These are phyloP conservation scores for Penicillium palitans DNA, from an alignment of 2,329 filamentous ascomycete genomes.

Conservation along the genomic window DNA sequence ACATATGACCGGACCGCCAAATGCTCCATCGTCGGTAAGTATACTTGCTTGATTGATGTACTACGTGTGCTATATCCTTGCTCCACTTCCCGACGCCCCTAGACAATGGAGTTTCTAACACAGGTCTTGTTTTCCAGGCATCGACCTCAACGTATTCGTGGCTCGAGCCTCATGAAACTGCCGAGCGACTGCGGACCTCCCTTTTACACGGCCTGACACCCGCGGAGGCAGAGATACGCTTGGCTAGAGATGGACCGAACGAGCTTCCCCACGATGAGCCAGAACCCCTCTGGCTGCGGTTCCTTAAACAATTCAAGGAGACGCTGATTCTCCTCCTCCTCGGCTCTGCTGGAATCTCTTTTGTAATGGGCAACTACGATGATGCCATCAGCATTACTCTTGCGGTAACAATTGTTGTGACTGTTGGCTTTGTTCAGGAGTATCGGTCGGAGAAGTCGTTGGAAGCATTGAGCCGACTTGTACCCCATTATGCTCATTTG, in stretches of 20 bases:
- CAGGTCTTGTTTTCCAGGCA: constrained; percentile 29
- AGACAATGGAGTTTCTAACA: constrained; percentile 13
- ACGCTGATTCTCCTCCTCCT: constrained; percentile 91
- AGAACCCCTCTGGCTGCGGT: constrained; percentile 92
- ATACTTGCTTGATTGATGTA: neutral
- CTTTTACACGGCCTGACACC: constrained; percentile 77
- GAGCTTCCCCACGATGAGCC: constrained; percentile 92
- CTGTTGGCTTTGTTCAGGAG: constrained; percentile 94
- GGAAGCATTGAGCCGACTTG: constrained; percentile 87
- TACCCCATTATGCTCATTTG: constrained; percentile 94
- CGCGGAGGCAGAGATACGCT: constrained; percentile 74
- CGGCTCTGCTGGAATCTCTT: constrained; percentile 80
- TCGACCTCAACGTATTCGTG: constrained; percentile 57
- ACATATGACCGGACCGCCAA: constrained; percentile 30
- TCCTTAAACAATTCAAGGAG: constrained; percentile 95
- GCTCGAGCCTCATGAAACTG: constrained; percentile 76
- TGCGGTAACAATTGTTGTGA: constrained; percentile 94
- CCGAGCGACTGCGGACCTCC: constrained; percentile 77
- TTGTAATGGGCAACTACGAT: constrained; percentile 89
- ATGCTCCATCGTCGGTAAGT: constrained; percentile 39
- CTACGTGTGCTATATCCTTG: neutral
- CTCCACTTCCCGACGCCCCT: neutral
- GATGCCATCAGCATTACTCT: constrained; percentile 95
- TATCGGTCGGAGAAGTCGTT: constrained; percentile 97
- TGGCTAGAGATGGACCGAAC: constrained; percentile 82